These are phyloP conservation scores for Alloteropsis angusta DNA, from an alignment of 202 grass and related monocot genomes.

Conservation along the genomic window DNA sequence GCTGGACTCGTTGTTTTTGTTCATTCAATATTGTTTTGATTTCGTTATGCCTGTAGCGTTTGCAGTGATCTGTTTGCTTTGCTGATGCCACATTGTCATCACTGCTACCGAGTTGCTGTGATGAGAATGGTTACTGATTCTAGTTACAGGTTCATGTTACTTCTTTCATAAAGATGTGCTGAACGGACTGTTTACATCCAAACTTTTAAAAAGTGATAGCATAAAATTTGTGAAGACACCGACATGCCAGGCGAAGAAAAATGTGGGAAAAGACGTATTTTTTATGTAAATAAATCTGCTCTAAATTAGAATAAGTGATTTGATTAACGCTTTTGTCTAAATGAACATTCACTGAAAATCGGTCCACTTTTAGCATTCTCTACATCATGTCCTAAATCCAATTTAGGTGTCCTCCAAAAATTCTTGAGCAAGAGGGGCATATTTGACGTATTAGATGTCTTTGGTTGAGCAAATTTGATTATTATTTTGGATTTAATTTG, in stretches of 20 bases:
- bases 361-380: too few relatives aligned
- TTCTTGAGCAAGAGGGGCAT: not conserved
- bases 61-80: not conserved
- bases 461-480: not conserved
- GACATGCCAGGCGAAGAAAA: not conserved
- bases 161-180: not conserved
- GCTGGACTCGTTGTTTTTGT: not conserved
- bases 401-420: not conserved
- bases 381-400: too few relatives aligned
- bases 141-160: not conserved
- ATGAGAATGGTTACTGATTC: not conserved
- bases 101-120: not conserved
- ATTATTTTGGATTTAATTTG: not conserved
- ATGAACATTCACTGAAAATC: too few relatives aligned
- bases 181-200: not conserved
- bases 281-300: not conserved
- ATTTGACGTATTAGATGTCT: too few relatives aligned
- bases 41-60: not conserved
- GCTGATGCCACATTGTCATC: not conserved
- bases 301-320: too few relatives aligned
- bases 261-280: not conserved
- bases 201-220: not conserved
- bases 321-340: too few relatives aligned
- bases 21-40: not conserved
- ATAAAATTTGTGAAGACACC: not conserved